Base-by-base conservation (phyloP, 192 early-diverging fungal species). In the Coemansia sp. region DNA sequence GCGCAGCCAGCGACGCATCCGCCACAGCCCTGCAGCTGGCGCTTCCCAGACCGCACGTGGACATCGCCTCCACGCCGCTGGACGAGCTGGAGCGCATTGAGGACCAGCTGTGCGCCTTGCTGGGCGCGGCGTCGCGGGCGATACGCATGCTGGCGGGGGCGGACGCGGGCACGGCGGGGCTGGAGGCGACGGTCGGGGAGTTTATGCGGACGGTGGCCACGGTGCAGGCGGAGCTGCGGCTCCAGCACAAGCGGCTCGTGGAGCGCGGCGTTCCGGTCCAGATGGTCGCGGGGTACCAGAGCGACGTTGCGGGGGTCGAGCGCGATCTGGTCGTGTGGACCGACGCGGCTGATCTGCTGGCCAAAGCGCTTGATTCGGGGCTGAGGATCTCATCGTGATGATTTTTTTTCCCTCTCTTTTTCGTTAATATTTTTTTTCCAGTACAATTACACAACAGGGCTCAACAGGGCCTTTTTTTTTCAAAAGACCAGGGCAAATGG, bases 31-130 rank as follows among this genome's bases (percentile, higher is more conserved):
- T 40, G 14, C 35, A n/a, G 22, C 32, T 67, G 14, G 43, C 51
- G 19, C 51, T 75, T 21, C 10, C 16, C 19, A 21, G 42, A 0
- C 72, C 71, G 1, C 0, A 45, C 11, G 12, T 43, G 4, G 35
- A 55, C 6, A 19, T 40, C 9, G 48, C 35, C 0, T 49, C 42
- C 10, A 59, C 54, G 9, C 61, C 67, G 4, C 21, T 76, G 21
- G 61, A 58, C 3, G 63, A 62, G 56, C 67, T 76, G 2, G 73
- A 76, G 50, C 51, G 54, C 32, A 69, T 76, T 29, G 73, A 76
- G 46, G 32, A 30, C 1, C 57, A 65, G 56, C 60, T 76, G 27
- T 76, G 73, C 32, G 50, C 50, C 43, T 49, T 76, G n/a, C 66
- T 76, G 11, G 32, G 38, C 44, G 62, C 56, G 3, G 73, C 73